Evolutionary conservation across 805 yeast species (phyloP).

Genomic region (Debaryomyces tyrocola): DNA sequence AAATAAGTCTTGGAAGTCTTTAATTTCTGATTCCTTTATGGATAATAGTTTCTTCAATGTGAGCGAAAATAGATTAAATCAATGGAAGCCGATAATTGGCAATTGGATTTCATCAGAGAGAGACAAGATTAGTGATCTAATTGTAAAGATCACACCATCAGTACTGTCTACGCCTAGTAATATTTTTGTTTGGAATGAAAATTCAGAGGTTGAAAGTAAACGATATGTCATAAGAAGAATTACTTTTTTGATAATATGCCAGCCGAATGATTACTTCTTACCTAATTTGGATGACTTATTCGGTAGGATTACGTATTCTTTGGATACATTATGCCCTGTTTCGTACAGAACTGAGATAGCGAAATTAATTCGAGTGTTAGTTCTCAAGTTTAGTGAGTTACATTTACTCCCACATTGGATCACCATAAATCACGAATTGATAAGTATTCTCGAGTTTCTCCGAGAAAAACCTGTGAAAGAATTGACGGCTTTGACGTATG

Average conservation of each 20-base stretch:
- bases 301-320: slow-evolving; percentile 34
- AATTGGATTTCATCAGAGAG: slow-evolving; percentile 68
- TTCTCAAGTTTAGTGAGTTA: slow-evolving; percentile 59
- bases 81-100: slow-evolving; percentile 57
- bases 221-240: slow-evolving; percentile 59
- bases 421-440: slow-evolving; percentile 60
- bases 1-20: slow-evolving; percentile 59
- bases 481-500: slow-evolving; percentile 24
- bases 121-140: slow-evolving; percentile 51
- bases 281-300: slow-evolving; percentile 49
- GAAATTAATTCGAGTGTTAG: slow-evolving; percentile 61
- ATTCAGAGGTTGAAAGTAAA: slow-evolving; percentile 56
- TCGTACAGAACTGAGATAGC: slow-evolving; percentile 46
- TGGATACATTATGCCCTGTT: slow-evolving; percentile 30
- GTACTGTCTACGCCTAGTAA: slow-evolving; percentile 50
- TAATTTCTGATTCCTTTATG: slow-evolving; percentile 62
- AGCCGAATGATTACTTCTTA: slow-evolving; percentile 58
- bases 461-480: slow-evolving; percentile 24
- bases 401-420: slow-evolving; percentile 75
- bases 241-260: slow-evolving; percentile 60
- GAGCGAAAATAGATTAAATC: slow-evolving; percentile 20
- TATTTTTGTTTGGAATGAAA: slow-evolving; percentile 71
- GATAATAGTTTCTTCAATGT: slow-evolving; percentile 58
- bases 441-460: slow-evolving; percentile 46
- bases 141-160: slow-evolving; percentile 28